Evolutionary conservation across 2,329 filamentous ascomycete genomes (phyloP).

Genomic region (Verticillium albo-atrum): DNA sequence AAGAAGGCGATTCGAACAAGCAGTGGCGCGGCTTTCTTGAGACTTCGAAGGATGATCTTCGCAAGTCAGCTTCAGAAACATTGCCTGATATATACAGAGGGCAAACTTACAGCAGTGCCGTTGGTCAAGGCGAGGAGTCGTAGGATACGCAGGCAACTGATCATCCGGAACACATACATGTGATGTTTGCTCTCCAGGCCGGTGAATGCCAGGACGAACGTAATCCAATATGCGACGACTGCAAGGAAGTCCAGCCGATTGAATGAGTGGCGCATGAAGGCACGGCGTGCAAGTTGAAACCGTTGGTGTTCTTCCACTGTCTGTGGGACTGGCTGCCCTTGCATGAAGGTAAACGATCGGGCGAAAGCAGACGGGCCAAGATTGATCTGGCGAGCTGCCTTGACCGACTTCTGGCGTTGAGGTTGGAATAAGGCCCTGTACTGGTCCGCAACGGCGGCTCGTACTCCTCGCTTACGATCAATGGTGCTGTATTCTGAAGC

Average conservation of each 20-base stretch:
- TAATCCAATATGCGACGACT: slow-evolving; percentile 92
- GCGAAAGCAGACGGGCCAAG: slow-evolving; percentile 62
- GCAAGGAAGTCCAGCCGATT: slow-evolving; percentile 94
- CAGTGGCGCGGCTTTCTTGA: slow-evolving; percentile 91
- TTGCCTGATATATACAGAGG: too few species aligned
- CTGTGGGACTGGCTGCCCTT: slow-evolving; percentile 53
- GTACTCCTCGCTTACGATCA: slow-evolving; percentile 70
- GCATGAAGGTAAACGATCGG: slow-evolving; percentile 74
- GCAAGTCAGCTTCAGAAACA: neutral
- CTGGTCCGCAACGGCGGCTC: slow-evolving; percentile 70
- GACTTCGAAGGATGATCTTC: slow-evolving; percentile 84
- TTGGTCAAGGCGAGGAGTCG: slow-evolving; percentile 88
- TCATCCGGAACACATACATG: slow-evolving; percentile 90
- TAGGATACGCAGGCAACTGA: slow-evolving; percentile 90
- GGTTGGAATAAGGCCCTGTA: slow-evolving; percentile 78
- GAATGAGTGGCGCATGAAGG: slow-evolving; percentile 91
- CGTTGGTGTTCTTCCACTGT: slow-evolving; percentile 76
- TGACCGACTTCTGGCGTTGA: slow-evolving; percentile 66
- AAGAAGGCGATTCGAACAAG: slow-evolving; percentile 91
- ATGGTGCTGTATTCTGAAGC: slow-evolving; percentile 89
- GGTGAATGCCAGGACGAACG: slow-evolving; percentile 68
- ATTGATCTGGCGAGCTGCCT: slow-evolving; percentile 40
- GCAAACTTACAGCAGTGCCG: slow-evolving; percentile 79
- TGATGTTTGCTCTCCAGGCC: slow-evolving; percentile 66
- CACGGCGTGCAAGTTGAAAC: slow-evolving; percentile 79